Percentiles rank a stretch among this genome's conserved stretches.
Conservation (phyloP, 2,329 filamentous ascomycete species). For the Colletotrichum lentis region DNA sequence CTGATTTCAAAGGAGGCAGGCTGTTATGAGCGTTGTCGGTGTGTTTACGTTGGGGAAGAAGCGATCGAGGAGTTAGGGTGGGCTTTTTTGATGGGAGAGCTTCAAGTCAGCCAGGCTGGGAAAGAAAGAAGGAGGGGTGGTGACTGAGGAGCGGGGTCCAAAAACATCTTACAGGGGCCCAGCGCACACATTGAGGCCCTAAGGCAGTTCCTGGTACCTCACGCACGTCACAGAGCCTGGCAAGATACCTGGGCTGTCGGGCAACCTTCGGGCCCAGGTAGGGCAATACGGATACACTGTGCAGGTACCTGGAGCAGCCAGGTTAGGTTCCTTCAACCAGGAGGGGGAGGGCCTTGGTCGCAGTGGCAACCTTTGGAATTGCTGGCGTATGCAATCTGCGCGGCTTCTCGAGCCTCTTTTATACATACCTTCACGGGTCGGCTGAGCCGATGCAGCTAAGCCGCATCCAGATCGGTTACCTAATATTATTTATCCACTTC, state of each 20-base stretch:
- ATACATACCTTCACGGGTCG: neutral
- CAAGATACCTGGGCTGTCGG: neutral
- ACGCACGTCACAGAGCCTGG: neutral
- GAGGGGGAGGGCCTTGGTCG: conserved; percentile 3
- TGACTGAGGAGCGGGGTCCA: conserved; percentile 8
- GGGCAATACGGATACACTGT: conserved; percentile 17
- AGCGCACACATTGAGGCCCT: conserved; percentile 2
- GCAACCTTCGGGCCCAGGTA: conserved; percentile 7
- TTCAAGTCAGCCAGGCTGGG: conserved; percentile 26
- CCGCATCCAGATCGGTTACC: neutral
- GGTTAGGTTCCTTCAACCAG: conserved; percentile 4
- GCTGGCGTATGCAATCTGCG: conserved; percentile 5
- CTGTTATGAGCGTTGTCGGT: conserved; percentile 1
- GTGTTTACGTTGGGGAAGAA: conserved; percentile 9
- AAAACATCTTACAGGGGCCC: conserved; percentile 1
- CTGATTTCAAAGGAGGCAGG: conserved; percentile 17
- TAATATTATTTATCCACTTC: neutral
- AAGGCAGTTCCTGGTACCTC: neutral
- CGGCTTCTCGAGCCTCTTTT: neutral
- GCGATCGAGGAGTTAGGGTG: conserved; percentile 15
- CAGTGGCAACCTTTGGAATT: conserved; percentile 8
- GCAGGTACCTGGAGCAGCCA: neutral
- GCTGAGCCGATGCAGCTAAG: neutral
- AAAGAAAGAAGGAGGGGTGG: conserved; percentile 27
- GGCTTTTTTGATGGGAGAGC: conserved; percentile 26